phyloP scores from a whole-genome alignment of 1,284 basidiomycete genomes.

The Vanrija sp. region DNA sequence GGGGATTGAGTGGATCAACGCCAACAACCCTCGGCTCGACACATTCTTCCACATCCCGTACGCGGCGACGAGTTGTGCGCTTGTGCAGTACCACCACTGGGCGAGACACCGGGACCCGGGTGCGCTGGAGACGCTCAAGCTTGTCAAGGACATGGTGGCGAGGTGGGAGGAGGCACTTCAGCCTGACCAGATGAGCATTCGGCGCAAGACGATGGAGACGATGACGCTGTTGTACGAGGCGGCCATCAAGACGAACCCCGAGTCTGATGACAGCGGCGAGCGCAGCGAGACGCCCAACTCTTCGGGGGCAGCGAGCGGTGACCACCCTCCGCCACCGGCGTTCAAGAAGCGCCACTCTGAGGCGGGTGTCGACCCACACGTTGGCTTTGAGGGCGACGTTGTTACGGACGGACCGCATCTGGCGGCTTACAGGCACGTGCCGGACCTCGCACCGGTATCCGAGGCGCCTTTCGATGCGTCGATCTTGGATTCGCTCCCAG shows the following conservation, averaged over 20 bases:
- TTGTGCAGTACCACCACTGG: constrained; percentile 64
- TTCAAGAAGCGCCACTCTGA: constrained; percentile 17
- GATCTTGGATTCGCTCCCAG: constrained; percentile 73
- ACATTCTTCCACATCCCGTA: constrained; percentile 82
- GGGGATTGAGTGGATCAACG: constrained; percentile 83
- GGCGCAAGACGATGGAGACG: constrained; percentile 74
- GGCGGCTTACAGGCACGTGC: constrained; percentile 8
- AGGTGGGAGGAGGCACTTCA: constrained; percentile 66
- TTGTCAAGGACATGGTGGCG: constrained; percentile 73
- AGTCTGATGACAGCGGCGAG: constrained; percentile 28
- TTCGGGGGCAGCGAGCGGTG: constrained; percentile 51
- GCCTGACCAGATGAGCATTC: constrained; percentile 80
- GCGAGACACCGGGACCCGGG: constrained; percentile 72
- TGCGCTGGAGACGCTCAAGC: constrained; percentile 68
- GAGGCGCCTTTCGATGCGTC: constrained; percentile 56
- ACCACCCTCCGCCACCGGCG: constrained; percentile 25
- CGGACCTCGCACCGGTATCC: background rate
- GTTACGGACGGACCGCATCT: constrained; percentile 8
- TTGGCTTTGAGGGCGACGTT: background rate
- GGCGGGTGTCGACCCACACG: constrained; percentile 5
- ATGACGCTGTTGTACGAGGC: constrained; percentile 88
- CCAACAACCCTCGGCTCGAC: constrained; percentile 75
- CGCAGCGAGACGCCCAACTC: constrained; percentile 55
- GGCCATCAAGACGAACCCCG: constrained; percentile 62
- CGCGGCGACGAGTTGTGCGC: constrained; percentile 79